These are phyloP conservation scores for Colletotrichum sp. DNA, from an alignment of 2,329 filamentous ascomycete genomes.

Conservation along the genomic window DNA sequence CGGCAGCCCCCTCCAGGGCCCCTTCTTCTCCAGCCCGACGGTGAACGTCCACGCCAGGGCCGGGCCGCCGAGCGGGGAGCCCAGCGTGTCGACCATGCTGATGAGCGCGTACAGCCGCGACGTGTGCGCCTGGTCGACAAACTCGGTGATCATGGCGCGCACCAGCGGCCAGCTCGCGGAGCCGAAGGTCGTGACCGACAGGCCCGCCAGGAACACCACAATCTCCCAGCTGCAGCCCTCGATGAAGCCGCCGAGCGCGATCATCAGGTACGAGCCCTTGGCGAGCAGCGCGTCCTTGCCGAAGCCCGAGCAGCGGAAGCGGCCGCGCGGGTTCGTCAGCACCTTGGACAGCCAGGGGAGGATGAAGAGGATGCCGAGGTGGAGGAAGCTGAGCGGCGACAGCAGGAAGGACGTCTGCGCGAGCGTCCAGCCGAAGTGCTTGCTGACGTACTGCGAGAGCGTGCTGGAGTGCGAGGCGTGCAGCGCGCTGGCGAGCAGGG, in stretches of 20 bases:
- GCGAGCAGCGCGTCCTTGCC: constrained; percentile 42
- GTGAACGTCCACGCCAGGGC: constrained; percentile 43
- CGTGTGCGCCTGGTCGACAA: constrained; percentile 39
- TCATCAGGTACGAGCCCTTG: constrained; percentile 34
- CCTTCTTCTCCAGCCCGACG: constrained; percentile 36
- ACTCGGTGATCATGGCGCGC: constrained; percentile 44
- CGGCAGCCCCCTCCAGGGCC: constrained; percentile 41
- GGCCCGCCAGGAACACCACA: constrained; percentile 38
- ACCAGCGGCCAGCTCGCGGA: constrained; percentile 41
- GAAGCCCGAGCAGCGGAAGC: constrained; percentile 37
- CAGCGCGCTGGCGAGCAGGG: constrained; percentile 41
- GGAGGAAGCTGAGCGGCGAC: constrained; percentile 43
- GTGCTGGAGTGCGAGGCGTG: constrained; percentile 37
- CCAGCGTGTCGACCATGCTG: constrained; percentile 42
- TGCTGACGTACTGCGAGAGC: constrained; percentile 47
- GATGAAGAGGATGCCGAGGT: constrained; percentile 38
- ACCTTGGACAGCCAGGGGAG: constrained; percentile 38
- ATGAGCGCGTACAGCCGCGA: constrained; percentile 46
- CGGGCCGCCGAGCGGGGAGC: constrained; percentile 44
- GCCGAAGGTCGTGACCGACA: constrained; percentile 43
- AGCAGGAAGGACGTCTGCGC: constrained; percentile 45
- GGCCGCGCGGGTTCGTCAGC: constrained; percentile 27
- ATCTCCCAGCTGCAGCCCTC: constrained; percentile 37
- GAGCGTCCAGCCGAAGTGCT: constrained; percentile 47
- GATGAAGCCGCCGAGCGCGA: constrained; percentile 35